These are phyloP conservation scores for Fistulifera pelliculosa DNA, from an alignment of 108 stramenopile genomes.

Conservation along the genomic window DNA sequence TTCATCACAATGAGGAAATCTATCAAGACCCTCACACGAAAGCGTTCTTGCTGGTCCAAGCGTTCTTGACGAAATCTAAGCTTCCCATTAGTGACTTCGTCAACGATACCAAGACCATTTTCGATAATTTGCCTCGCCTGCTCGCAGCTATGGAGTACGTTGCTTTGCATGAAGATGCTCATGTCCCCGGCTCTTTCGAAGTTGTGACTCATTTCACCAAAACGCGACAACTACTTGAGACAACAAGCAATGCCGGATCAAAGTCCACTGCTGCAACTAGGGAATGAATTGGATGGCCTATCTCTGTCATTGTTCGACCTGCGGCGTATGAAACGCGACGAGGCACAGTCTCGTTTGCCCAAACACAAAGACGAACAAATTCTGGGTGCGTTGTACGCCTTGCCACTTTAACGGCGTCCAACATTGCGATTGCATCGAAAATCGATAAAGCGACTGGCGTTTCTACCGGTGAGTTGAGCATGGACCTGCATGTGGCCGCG, in stretches of 20 bases:
- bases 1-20: slow-evolving; percentile 40
- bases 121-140: slow-evolving; percentile 93
- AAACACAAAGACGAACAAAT: neutral
- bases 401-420: neutral
- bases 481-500: slow-evolving; percentile 10
- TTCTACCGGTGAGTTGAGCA: slow-evolving; percentile 15
- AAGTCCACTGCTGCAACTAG: neutral
- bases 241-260: slow-evolving; percentile 19
- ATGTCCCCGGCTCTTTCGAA: slow-evolving; percentile 48
- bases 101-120: slow-evolving; percentile 90
- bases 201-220: slow-evolving; percentile 32
- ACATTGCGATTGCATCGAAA: slow-evolving; percentile 4
- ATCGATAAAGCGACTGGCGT: slow-evolving; percentile 20
- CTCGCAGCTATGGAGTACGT: slow-evolving; percentile 95
- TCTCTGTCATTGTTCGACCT: neutral
- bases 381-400: neutral
- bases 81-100: slow-evolving; percentile 96
- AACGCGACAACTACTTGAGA: slow-evolving; percentile 27
- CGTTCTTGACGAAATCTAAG: slow-evolving; percentile 62
- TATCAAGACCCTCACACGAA: slow-evolving; percentile 88
- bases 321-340: neutral
- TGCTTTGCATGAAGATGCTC: slow-evolving; percentile 42
- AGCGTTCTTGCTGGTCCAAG: slow-evolving; percentile 90
- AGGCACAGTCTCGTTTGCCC: neutral
- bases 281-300: neutral